phyloP scores from a whole-genome alignment of 257 asterid genomes.

The Solanum clarkiae region DNA sequence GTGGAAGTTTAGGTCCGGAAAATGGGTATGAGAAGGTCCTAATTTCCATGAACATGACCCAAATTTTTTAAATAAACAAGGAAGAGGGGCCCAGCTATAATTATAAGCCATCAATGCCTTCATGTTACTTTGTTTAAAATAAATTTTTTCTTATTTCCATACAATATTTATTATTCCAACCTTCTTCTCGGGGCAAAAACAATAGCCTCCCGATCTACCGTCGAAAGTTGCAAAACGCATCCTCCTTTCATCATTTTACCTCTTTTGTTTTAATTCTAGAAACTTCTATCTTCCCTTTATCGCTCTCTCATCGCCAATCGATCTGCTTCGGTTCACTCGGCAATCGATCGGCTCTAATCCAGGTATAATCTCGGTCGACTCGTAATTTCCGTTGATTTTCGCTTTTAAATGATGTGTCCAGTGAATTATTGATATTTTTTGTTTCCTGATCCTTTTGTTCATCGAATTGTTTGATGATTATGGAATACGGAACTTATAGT shows the following conservation, averaged over 20 bases:
- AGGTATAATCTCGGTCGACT: neutral
- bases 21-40: neutral
- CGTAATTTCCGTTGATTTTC: neutral
- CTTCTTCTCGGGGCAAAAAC: neutral
- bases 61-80: neutral
- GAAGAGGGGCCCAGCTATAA: neutral
- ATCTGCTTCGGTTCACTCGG: neutral
- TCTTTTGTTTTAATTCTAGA: neutral
- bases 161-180: neutral
- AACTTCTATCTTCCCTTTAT: neutral
- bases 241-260: neutral
- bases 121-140: neutral
- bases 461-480: neutral
- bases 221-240: neutral
- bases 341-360: neutral
- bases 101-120: neutral
- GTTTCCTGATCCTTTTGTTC: neutral
- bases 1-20: too few relatives aligned
- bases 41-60: neutral
- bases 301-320: neutral
- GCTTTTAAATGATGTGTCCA: neutral
- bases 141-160: neutral
- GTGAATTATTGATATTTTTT: neutral
- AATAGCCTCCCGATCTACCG: neutral
- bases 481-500: neutral